These are phyloP conservation scores for Boletus speciosus DNA, from an alignment of 768 basidiomycete genomes.

Conservation along the genomic window DNA sequence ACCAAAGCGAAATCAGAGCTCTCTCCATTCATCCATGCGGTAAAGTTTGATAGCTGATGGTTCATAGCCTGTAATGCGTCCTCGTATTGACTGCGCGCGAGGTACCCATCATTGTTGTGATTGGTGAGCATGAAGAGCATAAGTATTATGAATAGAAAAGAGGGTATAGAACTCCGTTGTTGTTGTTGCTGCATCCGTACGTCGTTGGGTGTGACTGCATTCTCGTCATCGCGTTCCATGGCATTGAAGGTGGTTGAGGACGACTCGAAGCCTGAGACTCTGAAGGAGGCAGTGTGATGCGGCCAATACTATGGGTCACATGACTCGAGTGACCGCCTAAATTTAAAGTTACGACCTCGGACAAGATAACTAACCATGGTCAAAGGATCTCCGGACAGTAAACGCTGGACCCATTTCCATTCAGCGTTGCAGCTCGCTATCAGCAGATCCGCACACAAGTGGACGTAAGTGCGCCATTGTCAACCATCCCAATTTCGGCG, in stretches of 20 bases:
- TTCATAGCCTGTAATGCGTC: conserved; percentile 57
- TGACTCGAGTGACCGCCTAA: conserved; percentile 8
- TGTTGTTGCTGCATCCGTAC: conserved; percentile 31
- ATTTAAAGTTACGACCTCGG: too few relatives aligned
- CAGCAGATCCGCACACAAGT: conserved; percentile 49
- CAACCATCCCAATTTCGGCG: neutral
- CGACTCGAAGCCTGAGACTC: neutral
- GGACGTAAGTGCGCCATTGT: conserved; percentile 40
- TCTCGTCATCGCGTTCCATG: conserved; percentile 33
- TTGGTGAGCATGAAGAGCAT: conserved; percentile 79
- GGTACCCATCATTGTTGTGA: conserved; percentile 64
- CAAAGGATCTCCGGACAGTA: conserved; percentile 34
- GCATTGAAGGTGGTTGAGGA: conserved; percentile 5
- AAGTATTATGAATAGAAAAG: conserved; percentile 70
- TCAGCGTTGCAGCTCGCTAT: conserved; percentile 52
- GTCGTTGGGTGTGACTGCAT: conserved; percentile 8
- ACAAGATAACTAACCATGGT: conserved; percentile 6
- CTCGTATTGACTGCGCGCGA: conserved; percentile 61
- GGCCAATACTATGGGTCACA: conserved; percentile 14
- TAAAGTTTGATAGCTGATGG: conserved; percentile 67
- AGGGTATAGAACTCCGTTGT: conserved; percentile 61
- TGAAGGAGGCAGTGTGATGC: neutral
- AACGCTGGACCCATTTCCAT: conserved; percentile 51
- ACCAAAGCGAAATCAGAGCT: conserved; percentile 65
- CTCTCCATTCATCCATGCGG: conserved; percentile 70